Base-by-base conservation (phyloP, 129 eudicot genomes). In the Tanacetum coccineum region DNA sequence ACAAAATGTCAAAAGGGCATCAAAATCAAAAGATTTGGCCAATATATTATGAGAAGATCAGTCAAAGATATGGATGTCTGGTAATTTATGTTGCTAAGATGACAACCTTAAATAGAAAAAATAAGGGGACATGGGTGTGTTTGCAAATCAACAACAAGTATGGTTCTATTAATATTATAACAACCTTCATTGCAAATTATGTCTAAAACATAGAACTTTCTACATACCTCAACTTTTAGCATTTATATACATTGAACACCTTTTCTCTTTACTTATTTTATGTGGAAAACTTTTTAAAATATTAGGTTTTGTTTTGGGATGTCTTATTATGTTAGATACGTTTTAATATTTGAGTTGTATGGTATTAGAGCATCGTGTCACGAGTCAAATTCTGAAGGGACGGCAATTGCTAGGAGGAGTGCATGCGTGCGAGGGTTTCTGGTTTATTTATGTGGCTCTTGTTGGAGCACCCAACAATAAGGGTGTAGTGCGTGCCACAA, bases 81-180 rank as follows among this genome's bases (percentile, higher is more conserved):
- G 28, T 36, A 3, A 12, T n/a, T 61, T 30, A 59, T 59, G 64
- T 61, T 61, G 59, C 64, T 52, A 53, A 54, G 65, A 75, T 68
- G 73, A 66, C 67, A 57, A 58, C 73, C 72, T 68, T 58, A 57
- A 74, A 74, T 66, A 74, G 60, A 57, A 74, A 75, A 54, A 57
- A 44, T 50, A n/a, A 32, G 15, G 15, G 14, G 67, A 60, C 65
- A 75, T 68, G 80, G 64, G 69, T 49, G 39, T 75, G 80, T 75
- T 75, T 75, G 74, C 64, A 62, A 75, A 75, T 75, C 64, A 75
- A 56, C 62, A 75, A 75, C 79, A n/a, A 75, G 52, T 60, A 59
- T 40, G 59, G 74, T 75, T 68, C 64, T 49, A 67, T 58, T 49
- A 67, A 67, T 74, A 48, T 26, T 18, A n/a, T 42, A 49, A 50